A percentile compares a stretch with the other conserved stretches of the same genome.
phyloP scores from a whole-genome alignment of 176 grass and related monocot genomes.

The Pontederia crassipes region DNA sequence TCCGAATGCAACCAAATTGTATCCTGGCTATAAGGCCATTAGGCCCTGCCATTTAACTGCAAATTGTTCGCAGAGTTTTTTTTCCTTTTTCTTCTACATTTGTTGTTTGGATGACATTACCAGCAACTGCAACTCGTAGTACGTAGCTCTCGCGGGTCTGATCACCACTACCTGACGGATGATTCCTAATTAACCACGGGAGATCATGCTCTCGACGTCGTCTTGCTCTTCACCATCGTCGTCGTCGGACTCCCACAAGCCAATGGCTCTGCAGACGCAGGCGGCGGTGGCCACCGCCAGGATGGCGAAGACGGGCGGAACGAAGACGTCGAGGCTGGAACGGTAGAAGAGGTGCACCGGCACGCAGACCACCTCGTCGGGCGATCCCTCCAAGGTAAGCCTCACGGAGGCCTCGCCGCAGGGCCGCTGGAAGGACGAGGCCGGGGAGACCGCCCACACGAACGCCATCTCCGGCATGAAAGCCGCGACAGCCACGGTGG shows the following conservation, averaged over 20 bases:
- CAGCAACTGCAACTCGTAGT: too few relatives aligned
- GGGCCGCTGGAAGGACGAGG: conserved; percentile 15
- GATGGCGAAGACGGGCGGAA: conserved; percentile 42
- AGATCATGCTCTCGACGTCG: neutral
- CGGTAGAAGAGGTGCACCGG: conserved; percentile 34
- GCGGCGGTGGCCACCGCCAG: conserved; percentile 33
- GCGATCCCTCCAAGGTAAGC: conserved; percentile 38
- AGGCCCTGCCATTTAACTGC: too few relatives aligned
- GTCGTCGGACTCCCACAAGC: conserved; percentile 55
- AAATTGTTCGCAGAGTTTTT: too few relatives aligned
- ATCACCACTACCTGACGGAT: too few relatives aligned
- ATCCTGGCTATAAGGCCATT: too few relatives aligned
- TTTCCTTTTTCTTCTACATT: too few relatives aligned
- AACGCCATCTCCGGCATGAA: conserved; percentile 64
- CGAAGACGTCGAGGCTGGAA: conserved; percentile 28
- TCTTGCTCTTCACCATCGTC: conserved; percentile 7
- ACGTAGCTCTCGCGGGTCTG: too few relatives aligned
- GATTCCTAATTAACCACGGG: too few relatives aligned
- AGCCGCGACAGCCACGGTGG: conserved; percentile 39
- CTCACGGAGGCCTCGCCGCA: conserved; percentile 19
- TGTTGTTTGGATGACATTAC: too few relatives aligned
- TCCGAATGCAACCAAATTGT: too few relatives aligned
- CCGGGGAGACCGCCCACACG: conserved; percentile 47
- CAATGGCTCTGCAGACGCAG: conserved; percentile 38
- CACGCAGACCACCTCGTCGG: conserved; percentile 52